Evolutionary conservation across 148 eudicot genomes (phyloP).

Genomic region (Arctostaphylos glauca): DNA sequence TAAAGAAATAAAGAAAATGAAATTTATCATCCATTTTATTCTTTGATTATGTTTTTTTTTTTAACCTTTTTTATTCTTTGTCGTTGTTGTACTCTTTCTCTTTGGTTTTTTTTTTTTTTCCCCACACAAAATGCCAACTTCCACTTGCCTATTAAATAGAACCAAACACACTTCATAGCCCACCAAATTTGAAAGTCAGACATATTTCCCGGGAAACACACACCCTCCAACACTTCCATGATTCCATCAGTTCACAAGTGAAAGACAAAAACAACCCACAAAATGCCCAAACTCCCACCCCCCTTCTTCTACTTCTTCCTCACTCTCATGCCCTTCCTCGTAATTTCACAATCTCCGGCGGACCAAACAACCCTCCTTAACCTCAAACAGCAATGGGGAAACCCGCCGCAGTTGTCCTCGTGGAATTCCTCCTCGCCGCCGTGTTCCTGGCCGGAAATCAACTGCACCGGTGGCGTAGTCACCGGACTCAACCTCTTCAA

Average conservation of each 20-base stretch:
- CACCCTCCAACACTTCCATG: not conserved
- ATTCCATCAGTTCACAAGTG: not conserved
- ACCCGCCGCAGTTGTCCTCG: constrained; percentile 32
- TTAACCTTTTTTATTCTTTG: too few species aligned
- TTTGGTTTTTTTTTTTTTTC: too few species aligned
- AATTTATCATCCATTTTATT: too few species aligned
- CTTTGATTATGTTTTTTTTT: too few species aligned
- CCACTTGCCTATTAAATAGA: not conserved
- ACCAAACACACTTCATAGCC: constrained; percentile 6
- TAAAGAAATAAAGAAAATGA: too few species aligned
- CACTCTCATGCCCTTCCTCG: constrained; percentile 43
- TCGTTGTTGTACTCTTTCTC: too few species aligned
- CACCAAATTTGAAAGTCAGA: not conserved
- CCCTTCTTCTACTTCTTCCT: constrained; percentile 24
- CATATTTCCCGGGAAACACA: not conserved
- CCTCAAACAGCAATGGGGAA: constrained; percentile 51
- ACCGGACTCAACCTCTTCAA: constrained; percentile 30
- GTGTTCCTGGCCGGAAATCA: constrained; percentile 64
- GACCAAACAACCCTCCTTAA: constrained; percentile 45
- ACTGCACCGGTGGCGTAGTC: constrained; percentile 42
- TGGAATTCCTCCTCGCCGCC: constrained; percentile 57
- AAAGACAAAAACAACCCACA: not conserved
- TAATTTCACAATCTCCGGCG: constrained; percentile 44
- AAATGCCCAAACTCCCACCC: constrained; percentile 14
- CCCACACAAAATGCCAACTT: too few species aligned